Evolutionary conservation across 371 early-diverging fungal species (phyloP).

Genomic region (Massospora cicadina): DNA sequence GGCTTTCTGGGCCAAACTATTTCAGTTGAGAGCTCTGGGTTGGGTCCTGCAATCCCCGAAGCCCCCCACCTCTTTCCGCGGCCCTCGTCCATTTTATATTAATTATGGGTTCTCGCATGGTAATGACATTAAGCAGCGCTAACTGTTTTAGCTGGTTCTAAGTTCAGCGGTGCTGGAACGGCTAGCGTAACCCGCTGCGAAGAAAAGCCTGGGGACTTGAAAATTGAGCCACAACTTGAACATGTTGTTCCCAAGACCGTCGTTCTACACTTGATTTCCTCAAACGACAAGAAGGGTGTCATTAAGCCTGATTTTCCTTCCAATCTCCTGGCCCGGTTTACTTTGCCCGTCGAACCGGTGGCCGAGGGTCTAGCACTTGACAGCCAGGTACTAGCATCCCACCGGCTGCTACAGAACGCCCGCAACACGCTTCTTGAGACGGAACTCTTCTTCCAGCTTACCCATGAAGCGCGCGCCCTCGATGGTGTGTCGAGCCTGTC

Average conservation of each 20-base stretch:
- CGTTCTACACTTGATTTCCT: background rate
- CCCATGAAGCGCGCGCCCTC: constrained; percentile 11
- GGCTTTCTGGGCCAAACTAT: background rate
- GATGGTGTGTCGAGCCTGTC: background rate
- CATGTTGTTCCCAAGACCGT: background rate
- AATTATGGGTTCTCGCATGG: constrained; percentile 1
- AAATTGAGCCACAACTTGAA: background rate
- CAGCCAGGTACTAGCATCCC: background rate
- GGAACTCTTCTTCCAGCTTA: constrained; percentile 3
- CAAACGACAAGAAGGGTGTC: background rate
- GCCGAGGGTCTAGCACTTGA: background rate
- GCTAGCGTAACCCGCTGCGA: background rate
- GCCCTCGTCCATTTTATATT: background rate
- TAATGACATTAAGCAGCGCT: background rate
- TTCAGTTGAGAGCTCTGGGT: constrained; percentile 1
- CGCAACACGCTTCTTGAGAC: background rate
- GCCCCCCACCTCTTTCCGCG: background rate
- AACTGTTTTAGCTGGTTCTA: background rate
- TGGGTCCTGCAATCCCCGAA: constrained; percentile 1
- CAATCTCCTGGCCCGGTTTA: background rate
- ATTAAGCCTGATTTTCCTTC: too few relatives aligned
- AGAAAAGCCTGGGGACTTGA: background rate
- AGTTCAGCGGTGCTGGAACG: background rate
- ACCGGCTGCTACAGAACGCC: background rate
- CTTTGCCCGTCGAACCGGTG: background rate